Percentiles rank a stretch among this genome's conserved stretches.
Evolutionary conservation across 257 asterid genomes (phyloP).

Genomic region (Salvia splendens): DNA sequence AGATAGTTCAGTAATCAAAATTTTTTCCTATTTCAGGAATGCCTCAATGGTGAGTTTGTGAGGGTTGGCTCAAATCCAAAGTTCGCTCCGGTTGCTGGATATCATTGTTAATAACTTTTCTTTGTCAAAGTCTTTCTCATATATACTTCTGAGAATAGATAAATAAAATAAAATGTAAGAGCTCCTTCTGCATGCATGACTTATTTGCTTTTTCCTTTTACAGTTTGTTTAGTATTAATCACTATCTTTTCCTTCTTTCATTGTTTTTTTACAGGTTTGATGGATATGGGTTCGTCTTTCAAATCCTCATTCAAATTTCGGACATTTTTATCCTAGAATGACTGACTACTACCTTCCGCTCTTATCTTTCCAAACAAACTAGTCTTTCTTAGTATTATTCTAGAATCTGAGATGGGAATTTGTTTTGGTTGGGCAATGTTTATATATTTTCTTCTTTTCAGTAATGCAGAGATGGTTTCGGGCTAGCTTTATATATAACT

Average conservation of each 20-base stretch:
- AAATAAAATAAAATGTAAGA: no score
- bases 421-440: no score
- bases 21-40: conserved; percentile 46
- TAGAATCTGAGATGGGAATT: no score
- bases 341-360: conserved; percentile 1
- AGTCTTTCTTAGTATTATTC: no score
- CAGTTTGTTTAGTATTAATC: conserved; percentile 16
- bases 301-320: conserved; percentile 30
- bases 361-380: no score
- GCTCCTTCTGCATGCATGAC: no score
- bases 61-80: conserved; percentile 93
- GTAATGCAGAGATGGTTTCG: no score
- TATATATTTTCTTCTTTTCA: no score
- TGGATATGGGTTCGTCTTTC: conserved; percentile 90
- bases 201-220: no score
- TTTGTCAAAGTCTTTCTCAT: not conserved
- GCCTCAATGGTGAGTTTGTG: conserved; percentile 96
- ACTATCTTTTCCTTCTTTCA: conserved; percentile 31
- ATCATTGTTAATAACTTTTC: conserved; percentile 66
- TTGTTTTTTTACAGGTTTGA: conserved; percentile 79
- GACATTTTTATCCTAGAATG: conserved; percentile 23
- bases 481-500: no score
- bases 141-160: no score
- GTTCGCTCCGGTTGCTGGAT: conserved; percentile 94
- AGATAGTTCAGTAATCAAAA: conserved; percentile 3